Evolutionary conservation across 73 alveolate genomes (phyloP), one percentile per base, ranked within the genome.

Genomic region (Stentor roeselii): DNA sequence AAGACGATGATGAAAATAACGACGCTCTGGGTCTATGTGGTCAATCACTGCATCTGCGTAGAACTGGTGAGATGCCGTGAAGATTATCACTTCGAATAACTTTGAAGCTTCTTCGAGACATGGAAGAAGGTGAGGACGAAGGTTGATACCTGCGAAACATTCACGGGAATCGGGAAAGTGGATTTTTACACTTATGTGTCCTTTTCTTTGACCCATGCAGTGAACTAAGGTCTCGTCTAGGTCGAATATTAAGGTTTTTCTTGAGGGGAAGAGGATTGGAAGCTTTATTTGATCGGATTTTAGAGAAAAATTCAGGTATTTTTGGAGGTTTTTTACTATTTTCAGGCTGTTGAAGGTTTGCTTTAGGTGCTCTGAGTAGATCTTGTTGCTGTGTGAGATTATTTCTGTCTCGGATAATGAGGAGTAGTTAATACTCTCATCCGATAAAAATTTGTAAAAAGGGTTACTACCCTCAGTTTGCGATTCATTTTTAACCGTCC

Each of bases 21-120:
- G 85, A 59, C 91, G 89, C 60, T 93, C 86, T 14, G 93, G 93
- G 86, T 93, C 98, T 76, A 93, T 36, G 78, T 87, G 88, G 82
- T 93, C 93, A 40, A 93, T 83, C 60, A 93, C 92, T 3, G 96
- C 95, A 86, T 93, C 95, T 2, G 98, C 96, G 89, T 93, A 93
- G 41, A 94, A 83, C 34, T 86, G 86, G 77, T 91, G 96, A 31
- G 90, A 75, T 3, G 98, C 98, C 2, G 98, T 91, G 83, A 88
- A 93, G 0, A 89, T 89, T 0, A 93, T 89, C 21, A 93, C 93
- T 75, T 93, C 59, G 86, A 88, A 93, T 50, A 90, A 76, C 36
- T 88, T 40, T 60, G 76, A 86, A 30, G 93, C 93, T 89, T 89
- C 89, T 87, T 91, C 92, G 32, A 93, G 75, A 60, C 95, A 91